Base-by-base conservation (phyloP, 2,329 filamentous ascomycete genomes). In the Sporothrix sp. region DNA sequence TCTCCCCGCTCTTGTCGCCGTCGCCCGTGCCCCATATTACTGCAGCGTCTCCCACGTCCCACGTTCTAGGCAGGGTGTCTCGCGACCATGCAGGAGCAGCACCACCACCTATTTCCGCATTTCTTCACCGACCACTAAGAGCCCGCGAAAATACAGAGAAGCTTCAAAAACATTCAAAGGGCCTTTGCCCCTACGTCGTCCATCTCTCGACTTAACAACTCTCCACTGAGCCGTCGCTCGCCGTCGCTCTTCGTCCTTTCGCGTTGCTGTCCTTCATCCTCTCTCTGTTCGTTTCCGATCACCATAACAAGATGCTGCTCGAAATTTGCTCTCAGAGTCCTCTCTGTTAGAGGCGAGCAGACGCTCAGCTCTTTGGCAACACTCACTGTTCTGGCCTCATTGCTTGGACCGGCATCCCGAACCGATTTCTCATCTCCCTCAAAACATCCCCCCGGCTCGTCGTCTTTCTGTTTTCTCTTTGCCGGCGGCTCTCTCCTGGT, bases 291-390 rank as follows among this genome's bases (percentile, higher is more conserved):
- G 37, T 13, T 27, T 23, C 18, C 27, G 50, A 51, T 21, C 43
- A 43, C 28, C 27, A 35, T 27, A 46, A 52, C 50, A 56, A 38
- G 40, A 56, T 56, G 54, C 48, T 51, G 30, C 49, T 48, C 38
- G 47, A 39, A 44, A 23, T 13, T 35, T 48, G 39, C 32, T 30
- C 48, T 44, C 44, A 44, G 27, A 25, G 51, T 25, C 52, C 50
- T 56, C 52, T 54, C 50, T 51, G 14, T 7, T 54, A 51, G 50
- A 49, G 50, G 50, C 30, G 50, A 32, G 47, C 49, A 42, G 14
- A 36, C 16, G 48, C 52, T 52, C 52, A 47, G 39, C 50, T 36
- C 23, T 42, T 14, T 39, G 20, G 36, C 27, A 35, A 20, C 27
- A 13, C 33, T 48, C 39, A 16, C 50, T 10, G 16, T 47, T 18